These are phyloP conservation scores for Wallacemonas sp. DNA, from an alignment of 208 protist species.

Conservation along the genomic window DNA sequence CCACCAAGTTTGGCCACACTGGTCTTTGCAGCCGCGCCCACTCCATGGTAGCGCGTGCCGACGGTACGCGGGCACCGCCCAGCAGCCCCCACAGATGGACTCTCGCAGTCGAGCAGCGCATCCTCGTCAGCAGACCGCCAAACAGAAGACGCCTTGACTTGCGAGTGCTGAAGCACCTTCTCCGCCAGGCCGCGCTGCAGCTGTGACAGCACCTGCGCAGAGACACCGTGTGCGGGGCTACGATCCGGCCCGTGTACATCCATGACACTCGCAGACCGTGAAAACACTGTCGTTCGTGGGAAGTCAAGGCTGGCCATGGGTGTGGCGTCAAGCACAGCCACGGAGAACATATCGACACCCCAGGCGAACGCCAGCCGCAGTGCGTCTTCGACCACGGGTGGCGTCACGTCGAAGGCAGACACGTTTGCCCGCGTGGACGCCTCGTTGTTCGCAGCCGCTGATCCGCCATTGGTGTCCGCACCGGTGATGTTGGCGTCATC, in stretches of 20 bases:
- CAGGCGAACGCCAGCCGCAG: constrained; percentile 63
- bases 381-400: constrained; percentile 50
- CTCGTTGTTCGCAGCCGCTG: background rate
- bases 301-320: background rate
- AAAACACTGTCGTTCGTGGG: background rate
- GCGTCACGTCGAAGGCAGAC: constrained; percentile 1
- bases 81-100: background rate
- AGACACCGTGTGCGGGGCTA: constrained; percentile 16
- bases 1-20: constrained; percentile 5
- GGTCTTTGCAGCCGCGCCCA: constrained; percentile 13
- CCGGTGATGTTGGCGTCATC: background rate
- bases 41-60: constrained; percentile 7
- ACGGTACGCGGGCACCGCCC: constrained; percentile 5
- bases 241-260: background rate
- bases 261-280: background rate
- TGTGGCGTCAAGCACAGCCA: constrained; percentile 41
- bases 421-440: background rate
- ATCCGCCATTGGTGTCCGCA: background rate
- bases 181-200: constrained; percentile 48
- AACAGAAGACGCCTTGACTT: constrained; percentile 16
- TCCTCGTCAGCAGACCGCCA: constrained; percentile 46
- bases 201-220: constrained; percentile 60
- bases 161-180: constrained; percentile 40
- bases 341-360: constrained; percentile 79
- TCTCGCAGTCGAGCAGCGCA: constrained; percentile 21